Conservation (phyloP, 192 early-diverging fungal genomes). For the Backusella macrospora region DNA sequence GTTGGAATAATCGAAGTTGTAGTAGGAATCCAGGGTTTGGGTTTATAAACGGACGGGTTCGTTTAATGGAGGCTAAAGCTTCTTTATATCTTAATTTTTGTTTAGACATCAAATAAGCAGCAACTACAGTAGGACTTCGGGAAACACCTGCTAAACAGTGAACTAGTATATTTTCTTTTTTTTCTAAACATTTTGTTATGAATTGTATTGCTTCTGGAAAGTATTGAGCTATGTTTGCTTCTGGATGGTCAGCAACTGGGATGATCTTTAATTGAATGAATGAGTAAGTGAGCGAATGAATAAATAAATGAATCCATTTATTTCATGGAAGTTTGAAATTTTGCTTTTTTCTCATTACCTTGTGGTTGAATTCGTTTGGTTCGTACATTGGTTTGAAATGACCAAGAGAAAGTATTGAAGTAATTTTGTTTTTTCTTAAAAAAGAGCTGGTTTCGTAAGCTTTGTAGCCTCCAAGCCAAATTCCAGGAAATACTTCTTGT, state of each 20-base stretch:
- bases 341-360: slow-evolving; percentile 23
- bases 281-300: not conserved
- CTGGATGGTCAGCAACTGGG: slow-evolving; percentile 38
- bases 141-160: slow-evolving; percentile 73
- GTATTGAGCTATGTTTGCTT: slow-evolving; percentile 68
- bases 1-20: slow-evolving; percentile 37
- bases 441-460: slow-evolving; percentile 31
- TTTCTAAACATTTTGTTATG: slow-evolving; percentile 48
- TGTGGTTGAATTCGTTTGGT: slow-evolving; percentile 25
- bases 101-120: slow-evolving; percentile 61
- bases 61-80: slow-evolving; percentile 38
- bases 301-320: not conserved
- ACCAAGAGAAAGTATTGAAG: slow-evolving; percentile 37
- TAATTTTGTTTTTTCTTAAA: slow-evolving; percentile 38
- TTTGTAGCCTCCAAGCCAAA: slow-evolving; percentile 39
- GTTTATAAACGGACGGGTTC: slow-evolving; percentile 32
- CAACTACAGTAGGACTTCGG: slow-evolving; percentile 56
- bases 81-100: slow-evolving; percentile 24
- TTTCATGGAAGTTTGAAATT: not conserved
- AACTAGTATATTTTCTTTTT: slow-evolving; percentile 62
- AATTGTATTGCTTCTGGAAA: slow-evolving; percentile 66
- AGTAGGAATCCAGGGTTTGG: slow-evolving; percentile 41
- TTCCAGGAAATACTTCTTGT: slow-evolving; percentile 29
- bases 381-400: slow-evolving; percentile 33
- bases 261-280: slow-evolving; percentile 23